Evolutionary conservation across 352 stramenopile genomes (phyloP), one percentile per base, ranked within the genome.

Genomic region (Globisporangium emineosum): DNA sequence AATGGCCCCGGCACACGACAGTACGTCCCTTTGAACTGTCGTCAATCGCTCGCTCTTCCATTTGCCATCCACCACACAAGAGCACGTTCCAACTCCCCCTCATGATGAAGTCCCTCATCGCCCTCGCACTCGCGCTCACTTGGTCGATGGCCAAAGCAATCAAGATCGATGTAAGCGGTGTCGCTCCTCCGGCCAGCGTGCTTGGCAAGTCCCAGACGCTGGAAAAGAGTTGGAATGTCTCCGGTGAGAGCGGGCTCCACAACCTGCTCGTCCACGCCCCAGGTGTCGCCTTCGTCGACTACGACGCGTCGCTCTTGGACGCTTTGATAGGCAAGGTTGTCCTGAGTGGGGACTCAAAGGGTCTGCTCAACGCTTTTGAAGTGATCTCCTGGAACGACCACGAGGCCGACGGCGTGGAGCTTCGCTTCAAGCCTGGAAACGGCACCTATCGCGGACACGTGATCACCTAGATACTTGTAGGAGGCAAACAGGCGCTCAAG

Each of bases 341-440:
- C 43, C 58, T 90, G 57, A 78, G 70, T 29, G 75, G 81, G 53
- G 79, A 86, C 70, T 88, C 81, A 59, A 68, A 68, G 5, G 73
- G 77, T 21, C 56, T 90, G 52, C 53, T 89, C 2, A 50, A 77
- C 13, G 29, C 75, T 17, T 68, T 88, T 9, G 73, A 90, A 32
- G 72, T 72, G 40, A 56, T 68, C 5, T 29, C 53, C 8, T 32
- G 15, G 23, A 21, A 43, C 35, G 27, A 62, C 1, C 19, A 7
- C 40, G 9, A 17, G 4, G 21, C 12, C 27, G 15, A 42, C 12
- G 23, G 57, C 4, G 8, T 53, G 19, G 43, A 37, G 29, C 25
- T 37, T 17, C 53, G 53, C 21, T 30, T 60, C 30, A 29, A 27
- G 25, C 9, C 12, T 47, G 53, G 4, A 43, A 23, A 47, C 27